Conservation (phyloP, 805 yeast genomes). For the Saturnispora zaruensis region DNA sequence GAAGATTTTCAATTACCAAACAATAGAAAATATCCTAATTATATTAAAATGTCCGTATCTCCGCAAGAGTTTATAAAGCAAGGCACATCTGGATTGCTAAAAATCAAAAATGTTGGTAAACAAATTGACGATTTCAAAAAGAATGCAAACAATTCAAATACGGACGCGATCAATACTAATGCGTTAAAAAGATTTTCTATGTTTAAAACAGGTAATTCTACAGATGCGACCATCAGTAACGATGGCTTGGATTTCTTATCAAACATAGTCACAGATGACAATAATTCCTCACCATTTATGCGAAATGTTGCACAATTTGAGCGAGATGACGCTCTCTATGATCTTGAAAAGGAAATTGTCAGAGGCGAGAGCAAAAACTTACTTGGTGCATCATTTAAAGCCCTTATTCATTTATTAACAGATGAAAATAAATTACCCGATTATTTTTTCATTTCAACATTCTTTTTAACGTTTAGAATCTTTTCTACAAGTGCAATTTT, state of each 20-base stretch:
- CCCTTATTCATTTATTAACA: conserved; percentile 55
- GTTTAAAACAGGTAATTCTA: conserved; percentile 43
- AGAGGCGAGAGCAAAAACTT: conserved; percentile 42
- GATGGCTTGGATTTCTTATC: conserved; percentile 40
- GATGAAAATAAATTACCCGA: conserved; percentile 59
- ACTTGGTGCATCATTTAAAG: conserved; percentile 64
- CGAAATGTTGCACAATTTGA: conserved; percentile 15
- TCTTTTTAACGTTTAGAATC: conserved; percentile 67
- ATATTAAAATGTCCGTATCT: conserved; percentile 44
- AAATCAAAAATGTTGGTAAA: conserved; percentile 27
- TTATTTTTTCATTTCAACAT: conserved; percentile 60
- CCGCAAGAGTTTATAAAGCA: conserved; percentile 52
- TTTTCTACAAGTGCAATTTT: conserved; percentile 62
- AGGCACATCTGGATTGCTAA: conserved; percentile 55
- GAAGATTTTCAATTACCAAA: conserved; percentile 57
- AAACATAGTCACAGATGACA: conserved; percentile 17
- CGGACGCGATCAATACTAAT: too few relatives aligned
- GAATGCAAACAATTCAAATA: conserved; percentile 1
- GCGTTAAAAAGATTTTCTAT: conserved; percentile 38
- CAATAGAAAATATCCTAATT: conserved; percentile 61
- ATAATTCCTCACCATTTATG: conserved; percentile 23
- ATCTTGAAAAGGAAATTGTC: conserved; percentile 37
- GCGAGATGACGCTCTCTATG: conserved; percentile 10
- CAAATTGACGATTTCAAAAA: conserved; percentile 19
- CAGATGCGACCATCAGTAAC: conserved; percentile 37